Conservation (phyloP, 148 eudicot species). For the Amaranthus cruentus region DNA sequence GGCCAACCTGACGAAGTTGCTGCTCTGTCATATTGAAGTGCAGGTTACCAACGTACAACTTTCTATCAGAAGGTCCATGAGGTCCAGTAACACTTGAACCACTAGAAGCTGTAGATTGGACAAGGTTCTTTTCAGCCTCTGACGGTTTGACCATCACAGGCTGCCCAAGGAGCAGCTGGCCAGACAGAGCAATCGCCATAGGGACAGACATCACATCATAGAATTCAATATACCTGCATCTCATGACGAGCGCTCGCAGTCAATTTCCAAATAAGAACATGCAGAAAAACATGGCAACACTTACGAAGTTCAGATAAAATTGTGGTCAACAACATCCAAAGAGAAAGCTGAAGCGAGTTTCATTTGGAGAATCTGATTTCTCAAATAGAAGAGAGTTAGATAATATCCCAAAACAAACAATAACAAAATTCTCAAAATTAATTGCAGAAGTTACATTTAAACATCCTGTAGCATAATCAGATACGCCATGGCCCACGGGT, state of each 20-base stretch:
- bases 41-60: conserved; percentile 88
- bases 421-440: conserved; percentile 4
- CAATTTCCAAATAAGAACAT: conserved; percentile 19
- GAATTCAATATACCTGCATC: conserved; percentile 85
- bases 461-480: background rate
- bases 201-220: conserved; percentile 95
- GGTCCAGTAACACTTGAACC: conserved; percentile 74
- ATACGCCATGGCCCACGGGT: background rate
- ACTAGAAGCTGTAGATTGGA: conserved; percentile 68
- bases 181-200: conserved; percentile 93
- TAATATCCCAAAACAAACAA: background rate
- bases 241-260: conserved; percentile 16
- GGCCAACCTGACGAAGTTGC: conserved; percentile 72
- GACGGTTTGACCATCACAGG: conserved; percentile 99
- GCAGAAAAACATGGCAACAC: conserved; percentile 22
- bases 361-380: conserved; percentile 41
- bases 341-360: conserved; percentile 41
- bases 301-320: conserved; percentile 37
- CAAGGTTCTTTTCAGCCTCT: conserved; percentile 99
- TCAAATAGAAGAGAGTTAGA: conserved; percentile 40
- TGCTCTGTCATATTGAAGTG: conserved; percentile 95
- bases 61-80: conserved; percentile 91
- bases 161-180: conserved; percentile 84
- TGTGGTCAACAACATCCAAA: conserved; percentile 34
- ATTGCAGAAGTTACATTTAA: background rate